These are phyloP conservation scores for Helotiales sp. DNA, from an alignment of 2,329 filamentous ascomycete species.

Conservation along the genomic window DNA sequence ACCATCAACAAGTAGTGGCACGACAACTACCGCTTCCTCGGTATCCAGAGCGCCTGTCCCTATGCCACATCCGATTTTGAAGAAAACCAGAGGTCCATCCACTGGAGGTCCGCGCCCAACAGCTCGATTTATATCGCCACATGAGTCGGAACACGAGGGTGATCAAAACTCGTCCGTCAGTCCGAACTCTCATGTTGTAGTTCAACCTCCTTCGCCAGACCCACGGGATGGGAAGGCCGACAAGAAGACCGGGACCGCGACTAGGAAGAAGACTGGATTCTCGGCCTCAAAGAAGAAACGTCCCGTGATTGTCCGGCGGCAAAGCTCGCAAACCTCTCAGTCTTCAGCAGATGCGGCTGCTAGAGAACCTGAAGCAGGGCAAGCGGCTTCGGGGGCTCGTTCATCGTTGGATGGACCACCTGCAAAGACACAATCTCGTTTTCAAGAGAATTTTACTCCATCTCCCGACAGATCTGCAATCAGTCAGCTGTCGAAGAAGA, in stretches of 20 bases:
- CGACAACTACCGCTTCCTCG: conserved; percentile 15
- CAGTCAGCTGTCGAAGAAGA: conserved; percentile 19
- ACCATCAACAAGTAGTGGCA: conserved; percentile 30
- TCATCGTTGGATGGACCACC: conserved; percentile 22
- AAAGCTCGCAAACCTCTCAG: conserved; percentile 50
- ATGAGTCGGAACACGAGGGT: conserved; percentile 51
- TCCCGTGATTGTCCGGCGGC: conserved; percentile 52
- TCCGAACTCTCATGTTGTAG: conserved; percentile 43
- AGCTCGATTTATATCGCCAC: conserved; percentile 63
- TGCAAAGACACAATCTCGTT: conserved; percentile 23
- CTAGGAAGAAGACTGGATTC: conserved; percentile 46
- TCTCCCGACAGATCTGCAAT: conserved; percentile 8
- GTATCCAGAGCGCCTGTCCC: conserved; percentile 46
- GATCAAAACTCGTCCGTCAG: conserved; percentile 51
- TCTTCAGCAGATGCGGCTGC: conserved; percentile 32
- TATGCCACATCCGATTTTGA: conserved; percentile 60
- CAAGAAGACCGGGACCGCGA: conserved; percentile 27
- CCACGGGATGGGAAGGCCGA: conserved; percentile 29
- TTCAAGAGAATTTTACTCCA: conserved; percentile 36
- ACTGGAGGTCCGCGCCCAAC: conserved; percentile 60
- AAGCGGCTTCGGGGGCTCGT: conserved; percentile 21
- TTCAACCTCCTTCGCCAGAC: conserved; percentile 34
- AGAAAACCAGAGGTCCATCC: conserved; percentile 61
- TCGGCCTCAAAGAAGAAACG: conserved; percentile 54
- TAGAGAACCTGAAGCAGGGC: conserved; percentile 20